Conservation (phyloP, 2,329 filamentous ascomycete species). For the Fusarium neocosmosporiellum region DNA sequence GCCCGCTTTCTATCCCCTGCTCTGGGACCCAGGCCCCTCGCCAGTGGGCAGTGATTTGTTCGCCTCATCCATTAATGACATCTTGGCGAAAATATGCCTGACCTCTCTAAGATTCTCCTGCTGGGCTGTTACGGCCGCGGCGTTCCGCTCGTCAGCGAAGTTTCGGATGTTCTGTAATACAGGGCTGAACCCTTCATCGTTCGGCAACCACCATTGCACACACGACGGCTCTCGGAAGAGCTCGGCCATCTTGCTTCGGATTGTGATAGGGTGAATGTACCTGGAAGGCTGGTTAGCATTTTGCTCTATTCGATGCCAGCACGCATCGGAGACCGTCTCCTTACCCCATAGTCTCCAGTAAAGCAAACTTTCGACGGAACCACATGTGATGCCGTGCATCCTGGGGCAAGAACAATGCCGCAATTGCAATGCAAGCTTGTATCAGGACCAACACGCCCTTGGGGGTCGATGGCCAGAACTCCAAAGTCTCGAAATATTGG, state of each 20-base stretch:
- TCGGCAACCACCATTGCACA: slow-evolving; percentile 88
- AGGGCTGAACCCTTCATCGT: slow-evolving; percentile 79
- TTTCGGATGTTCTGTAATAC: slow-evolving; percentile 81
- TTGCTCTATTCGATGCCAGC: neutral
- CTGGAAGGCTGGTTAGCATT: slow-evolving; percentile 57
- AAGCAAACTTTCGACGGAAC: slow-evolving; percentile 82
- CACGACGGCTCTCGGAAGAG: slow-evolving; percentile 79
- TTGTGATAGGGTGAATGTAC: slow-evolving; percentile 82
- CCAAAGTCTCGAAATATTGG: slow-evolving; percentile 82
- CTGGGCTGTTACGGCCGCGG: slow-evolving; percentile 66
- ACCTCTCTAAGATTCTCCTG: slow-evolving; percentile 79
- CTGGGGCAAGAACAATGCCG: slow-evolving; percentile 81
- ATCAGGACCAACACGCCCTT: slow-evolving; percentile 77
- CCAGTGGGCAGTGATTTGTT: slow-evolving; percentile 21
- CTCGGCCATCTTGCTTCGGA: slow-evolving; percentile 80
- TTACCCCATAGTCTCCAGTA: slow-evolving; percentile 83
- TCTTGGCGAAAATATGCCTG: slow-evolving; percentile 75
- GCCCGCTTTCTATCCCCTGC: neutral
- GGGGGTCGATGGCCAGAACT: slow-evolving; percentile 76
- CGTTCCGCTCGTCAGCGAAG: slow-evolving; percentile 82
- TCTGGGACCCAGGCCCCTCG: neutral
- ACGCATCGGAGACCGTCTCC: slow-evolving; percentile 41
- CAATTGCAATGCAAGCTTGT: slow-evolving; percentile 81
- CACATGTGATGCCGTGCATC: slow-evolving; percentile 80
- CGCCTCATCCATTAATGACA: slow-evolving; percentile 52